Evolutionary conservation across 192 early-diverging fungal species (phyloP), one percentile per base, ranked within the genome.

Genomic region (Backusella westeae): DNA sequence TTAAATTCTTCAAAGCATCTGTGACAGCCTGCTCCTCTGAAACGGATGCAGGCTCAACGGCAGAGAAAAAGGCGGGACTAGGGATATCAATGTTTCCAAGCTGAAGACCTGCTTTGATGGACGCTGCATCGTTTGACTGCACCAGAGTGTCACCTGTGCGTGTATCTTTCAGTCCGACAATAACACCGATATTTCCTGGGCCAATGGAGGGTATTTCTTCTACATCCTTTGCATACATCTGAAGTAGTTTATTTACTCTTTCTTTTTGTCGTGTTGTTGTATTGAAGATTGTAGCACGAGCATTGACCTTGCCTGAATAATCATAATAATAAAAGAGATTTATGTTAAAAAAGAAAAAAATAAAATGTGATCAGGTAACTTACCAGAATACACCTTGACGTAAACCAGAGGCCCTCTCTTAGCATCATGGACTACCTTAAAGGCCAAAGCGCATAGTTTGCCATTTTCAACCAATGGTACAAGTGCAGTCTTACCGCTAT

Each of bases 381-480:
- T 82, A 34, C 93, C 96, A 1, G 94, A 89, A 76, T 97, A 98
- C 3, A 97, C 93, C 0, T 96, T 87, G 29, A 98, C 93, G 86
- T 93, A 99, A 9, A 96, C 94, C 85, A 98, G 86, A 17, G 94
- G 89, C 3, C 96, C 97, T n/a, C 95, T 89, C 68, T 91, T 86
- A 12, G 89, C 80, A 78, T 98, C 95, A 56, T 94, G 91, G 0
- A 92, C 84, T 0, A 99, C 95, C 74, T 99, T 99, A 87, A 99
- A 99, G 0, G 97, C 97, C 69, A 99, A 83, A 1, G 95, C 97
- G 72, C 94, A 90, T 4, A 97, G 87, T 26, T 84, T 82, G 3
- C 88, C 91, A 34, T 78, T 86, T 34, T 81, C 80, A 42, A 82
- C 75, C 65, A 90, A 73, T n/a, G 80, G 72, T 72, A 86, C 83